Percentiles rank a stretch among this genome's conserved stretches.
Evolutionary conservation across 768 basidiomycete species (phyloP).

Genomic region (Kwoniella sp.): DNA sequence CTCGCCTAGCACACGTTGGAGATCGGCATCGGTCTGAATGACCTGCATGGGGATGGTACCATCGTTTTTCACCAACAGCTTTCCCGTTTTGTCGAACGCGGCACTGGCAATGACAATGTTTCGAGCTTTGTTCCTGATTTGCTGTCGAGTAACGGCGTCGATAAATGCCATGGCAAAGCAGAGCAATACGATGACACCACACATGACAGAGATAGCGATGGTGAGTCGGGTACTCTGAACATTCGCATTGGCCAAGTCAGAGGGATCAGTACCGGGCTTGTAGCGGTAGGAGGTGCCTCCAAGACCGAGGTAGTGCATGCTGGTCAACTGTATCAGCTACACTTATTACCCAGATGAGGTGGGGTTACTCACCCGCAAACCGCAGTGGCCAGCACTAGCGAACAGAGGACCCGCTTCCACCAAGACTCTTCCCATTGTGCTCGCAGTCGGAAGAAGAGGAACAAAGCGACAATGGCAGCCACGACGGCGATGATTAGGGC

Average conservation of each 20-base stretch:
- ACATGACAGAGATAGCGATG: slow-evolving; percentile 51
- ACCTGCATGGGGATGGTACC: slow-evolving; percentile 50
- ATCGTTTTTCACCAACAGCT: slow-evolving; percentile 48
- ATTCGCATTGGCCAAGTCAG: slow-evolving; percentile 22
- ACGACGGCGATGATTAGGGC: slow-evolving; percentile 48
- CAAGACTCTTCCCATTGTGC: slow-evolving; percentile 49
- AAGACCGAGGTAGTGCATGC: slow-evolving; percentile 51
- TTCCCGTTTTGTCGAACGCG: slow-evolving; percentile 48
- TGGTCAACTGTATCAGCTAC: slow-evolving; percentile 1
- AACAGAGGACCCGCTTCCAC: slow-evolving; percentile 43
- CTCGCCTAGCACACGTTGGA: slow-evolving; percentile 41
- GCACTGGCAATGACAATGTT: slow-evolving; percentile 49
- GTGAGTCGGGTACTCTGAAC: slow-evolving; percentile 41
- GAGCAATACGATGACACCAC: slow-evolving; percentile 44
- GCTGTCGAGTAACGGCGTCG: slow-evolving; percentile 32
- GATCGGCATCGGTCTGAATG: slow-evolving; percentile 47
- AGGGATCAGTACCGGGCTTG: slow-evolving; percentile 18
- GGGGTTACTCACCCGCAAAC: slow-evolving; percentile 43
- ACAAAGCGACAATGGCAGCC: slow-evolving; percentile 47
- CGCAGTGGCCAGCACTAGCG: slow-evolving; percentile 43
- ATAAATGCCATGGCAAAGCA: slow-evolving; percentile 38
- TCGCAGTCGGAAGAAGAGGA: slow-evolving; percentile 49
- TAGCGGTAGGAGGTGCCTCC: slow-evolving; percentile 47
- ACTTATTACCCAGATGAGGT: neutral
- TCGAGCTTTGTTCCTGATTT: slow-evolving; percentile 36